These are phyloP conservation scores for Leucosporidium creatinivorum DNA, from an alignment of 768 basidiomycete species.

Conservation along the genomic window DNA sequence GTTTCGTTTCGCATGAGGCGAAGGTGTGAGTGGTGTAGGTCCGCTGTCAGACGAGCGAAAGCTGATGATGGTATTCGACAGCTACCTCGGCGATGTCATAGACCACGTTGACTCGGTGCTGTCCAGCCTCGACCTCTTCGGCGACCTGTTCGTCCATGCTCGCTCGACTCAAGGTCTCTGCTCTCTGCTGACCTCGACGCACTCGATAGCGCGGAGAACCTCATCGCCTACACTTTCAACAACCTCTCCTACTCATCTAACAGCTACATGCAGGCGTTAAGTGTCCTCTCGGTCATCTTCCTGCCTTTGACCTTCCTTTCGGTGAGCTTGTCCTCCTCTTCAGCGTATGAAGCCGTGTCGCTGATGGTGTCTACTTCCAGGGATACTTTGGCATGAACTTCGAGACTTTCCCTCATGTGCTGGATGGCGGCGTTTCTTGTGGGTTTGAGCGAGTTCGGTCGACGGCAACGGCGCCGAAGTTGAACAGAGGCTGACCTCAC, in stretches of 20 bases:
- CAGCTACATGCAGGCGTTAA: constrained; percentile 4
- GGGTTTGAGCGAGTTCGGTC: no score
- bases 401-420: no score
- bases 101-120: constrained; percentile 71
- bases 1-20: constrained; percentile 14
- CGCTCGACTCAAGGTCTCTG: background rate
- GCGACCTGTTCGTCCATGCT: constrained; percentile 61
- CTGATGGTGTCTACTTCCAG: no score
- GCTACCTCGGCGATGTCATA: constrained; percentile 49
- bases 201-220: constrained; percentile 2
- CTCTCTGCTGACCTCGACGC: background rate
- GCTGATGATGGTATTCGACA: background rate
- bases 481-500: no score
- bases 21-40: constrained; percentile 1
- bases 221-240: constrained; percentile 17
- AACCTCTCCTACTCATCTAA: background rate
- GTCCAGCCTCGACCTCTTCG: constrained; percentile 64
- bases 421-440: no score
- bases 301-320: constrained; percentile 18
- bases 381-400: no score
- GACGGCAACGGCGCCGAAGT: no score
- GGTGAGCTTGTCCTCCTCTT: no score
- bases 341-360: no score
- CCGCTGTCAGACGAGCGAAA: no score
- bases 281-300: constrained; percentile 7